Evolutionary conservation across 305 asterid genomes (phyloP), one percentile per base, ranked within the genome.

Genomic region (Rubia peregrina): DNA sequence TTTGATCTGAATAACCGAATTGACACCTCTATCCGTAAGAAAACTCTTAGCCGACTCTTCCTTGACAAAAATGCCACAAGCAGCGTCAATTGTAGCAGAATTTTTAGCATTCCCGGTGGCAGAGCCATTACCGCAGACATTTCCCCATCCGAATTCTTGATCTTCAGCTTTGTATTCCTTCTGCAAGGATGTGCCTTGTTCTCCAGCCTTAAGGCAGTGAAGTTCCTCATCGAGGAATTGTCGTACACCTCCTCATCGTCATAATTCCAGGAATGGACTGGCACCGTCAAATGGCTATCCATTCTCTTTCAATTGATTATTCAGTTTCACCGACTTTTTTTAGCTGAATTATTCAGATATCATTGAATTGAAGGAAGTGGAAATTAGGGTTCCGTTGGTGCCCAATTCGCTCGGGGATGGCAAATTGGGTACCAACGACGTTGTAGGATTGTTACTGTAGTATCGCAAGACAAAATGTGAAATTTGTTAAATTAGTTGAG

Each of bases 201-300:
- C 75, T 94, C 96, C 79, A 94, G 78, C 72, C 98, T 83, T 53
- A 93, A 80, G 46, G 96, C 88, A 6, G 96, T 94, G 83, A 94
- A 94, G 71, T 83, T 84, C 73, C 95, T 89, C 91, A 94, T 88
- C 11, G 90, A 84, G 10, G 97, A 85, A 68, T 84, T 78, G 19
- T 87, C 93, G 64, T 85, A 85, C 30, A 0, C 30, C 30, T 26
- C 30, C 30, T 26, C 30, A 26, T 26, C 30, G 30, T 26, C 30
- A 26, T 1, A 26, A 2, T 2, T 26, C 30, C 30, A 26, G 1
- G 30, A 26, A 26, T 26, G 30, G 30, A 26, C 30, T 26, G 30
- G 30, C 2, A 26, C 30, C 30, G 30, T 83, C 36, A 87, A 74
- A 73, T 82, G 92, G 22, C 85, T 82, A 71, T 92, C 98, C 98